Evolutionary conservation across 2,329 filamentous ascomycete species (phyloP).

Genomic region (Ophidiomyces ophidiicola): DNA sequence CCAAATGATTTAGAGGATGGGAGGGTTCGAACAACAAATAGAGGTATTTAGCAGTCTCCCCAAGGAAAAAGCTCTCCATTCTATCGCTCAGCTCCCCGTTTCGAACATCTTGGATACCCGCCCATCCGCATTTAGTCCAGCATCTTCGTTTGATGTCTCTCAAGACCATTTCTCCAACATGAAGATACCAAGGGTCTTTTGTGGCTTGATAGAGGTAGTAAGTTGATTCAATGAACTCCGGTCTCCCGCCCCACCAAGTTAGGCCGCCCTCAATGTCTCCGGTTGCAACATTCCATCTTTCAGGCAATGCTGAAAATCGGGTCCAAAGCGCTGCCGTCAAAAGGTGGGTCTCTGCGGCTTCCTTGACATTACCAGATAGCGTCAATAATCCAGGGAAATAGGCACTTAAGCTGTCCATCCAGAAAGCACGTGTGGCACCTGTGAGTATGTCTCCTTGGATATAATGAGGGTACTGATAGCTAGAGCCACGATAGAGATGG

Average conservation of each 20-base stretch:
- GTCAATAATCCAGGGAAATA: conserved; percentile 87
- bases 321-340: conserved; percentile 92
- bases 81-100: conserved; percentile 80
- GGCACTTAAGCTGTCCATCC: conserved; percentile 91
- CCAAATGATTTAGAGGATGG: conserved; percentile 77
- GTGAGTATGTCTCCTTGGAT: conserved; percentile 80
- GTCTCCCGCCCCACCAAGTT: conserved; percentile 87
- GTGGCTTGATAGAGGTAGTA: conserved; percentile 94
- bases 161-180: conserved; percentile 91
- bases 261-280: conserved; percentile 75
- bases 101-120: conserved; percentile 69
- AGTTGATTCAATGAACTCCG: conserved; percentile 93
- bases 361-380: conserved; percentile 76
- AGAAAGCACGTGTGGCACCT: conserved; percentile 76
- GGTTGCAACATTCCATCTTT: conserved; percentile 81
- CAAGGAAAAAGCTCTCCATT: conserved; percentile 98
- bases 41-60: conserved; percentile 91
- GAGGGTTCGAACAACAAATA: conserved; percentile 78
- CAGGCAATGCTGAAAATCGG: conserved; percentile 81
- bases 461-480: conserved; percentile 79
- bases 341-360: conserved; percentile 79
- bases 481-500: conserved; percentile 68
- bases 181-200: conserved; percentile 87
- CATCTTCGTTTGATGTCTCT: conserved; percentile 79
- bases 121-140: conserved; percentile 86